phyloP scores from a whole-genome alignment of 2,329 filamentous ascomycete genomes.

The Aspergillus niger region DNA sequence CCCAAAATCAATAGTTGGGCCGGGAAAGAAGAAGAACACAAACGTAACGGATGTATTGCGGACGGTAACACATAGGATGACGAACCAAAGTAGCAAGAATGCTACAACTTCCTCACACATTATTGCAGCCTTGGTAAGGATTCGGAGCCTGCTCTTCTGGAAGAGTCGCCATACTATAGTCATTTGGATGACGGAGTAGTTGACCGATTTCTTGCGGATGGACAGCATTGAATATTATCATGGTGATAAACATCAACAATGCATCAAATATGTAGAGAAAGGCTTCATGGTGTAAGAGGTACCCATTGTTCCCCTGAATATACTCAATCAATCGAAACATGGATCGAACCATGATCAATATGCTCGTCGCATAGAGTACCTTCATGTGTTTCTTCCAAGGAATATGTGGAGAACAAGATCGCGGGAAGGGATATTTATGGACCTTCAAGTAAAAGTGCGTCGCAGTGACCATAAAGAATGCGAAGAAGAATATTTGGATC shows the following conservation, averaged over 20 bases:
- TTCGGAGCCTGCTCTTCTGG: too few species aligned
- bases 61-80: too few species aligned
- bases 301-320: conserved; percentile 13
- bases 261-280: conserved; percentile 13
- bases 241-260: conserved; percentile 2
- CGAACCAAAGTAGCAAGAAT: too few species aligned
- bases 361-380: conserved; percentile 16
- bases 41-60: too few species aligned
- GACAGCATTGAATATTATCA: neutral
- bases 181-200: neutral
- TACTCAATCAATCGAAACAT: conserved; percentile 25
- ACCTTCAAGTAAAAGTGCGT: conserved; percentile 14
- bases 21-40: too few species aligned
- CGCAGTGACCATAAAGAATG: conserved; percentile 52
- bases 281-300: conserved; percentile 10
- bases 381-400: conserved; percentile 16
- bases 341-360: conserved; percentile 24
- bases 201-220: neutral
- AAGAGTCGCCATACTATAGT: neutral
- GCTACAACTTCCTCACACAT: too few species aligned
- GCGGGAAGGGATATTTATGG: conserved; percentile 8
- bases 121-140: too few species aligned
- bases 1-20: too few species aligned
- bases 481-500: conserved; percentile 62
- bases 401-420: neutral